Evolutionary conservation across 208 protist species (phyloP), one percentile per base, ranked within the genome.

Genomic region (Trypanosoma avium): DNA sequence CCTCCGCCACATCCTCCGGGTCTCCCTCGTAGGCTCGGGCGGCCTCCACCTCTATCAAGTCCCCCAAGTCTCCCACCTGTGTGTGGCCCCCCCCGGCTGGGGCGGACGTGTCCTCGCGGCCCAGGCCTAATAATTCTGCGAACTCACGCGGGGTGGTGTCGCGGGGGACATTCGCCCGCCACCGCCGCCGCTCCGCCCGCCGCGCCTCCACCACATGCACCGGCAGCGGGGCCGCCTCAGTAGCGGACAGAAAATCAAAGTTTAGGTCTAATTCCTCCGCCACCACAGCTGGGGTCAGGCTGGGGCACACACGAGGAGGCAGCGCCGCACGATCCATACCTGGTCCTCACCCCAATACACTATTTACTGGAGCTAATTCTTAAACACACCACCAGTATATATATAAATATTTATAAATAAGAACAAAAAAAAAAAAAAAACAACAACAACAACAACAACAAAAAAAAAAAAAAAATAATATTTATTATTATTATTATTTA

Each of bases 1-100:
- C 67, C 42, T 84, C n/a, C n/a, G n/a, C n/a, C n/a, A n/a, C 77
- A 27, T 82, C 81, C 21, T 83, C 74, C 12, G 76, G 74, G 65
- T 87, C 78, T 9, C 83, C 79, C 52, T 75, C 82, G 75, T 93
- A 90, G n/a, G n/a, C n/a, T n/a, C n/a, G n/a, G n/a, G n/a, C n/a
- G n/a, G n/a, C n/a, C n/a, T n/a, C n/a, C n/a, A n/a, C n/a, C 36
- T 64, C 65, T 4, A 70, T 67, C 21, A 71, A n/a, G n/a, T n/a
- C n/a, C n/a, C 77, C 61, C 6, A 93, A 59, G 4, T 58, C 42
- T 61, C 70, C 77, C 32, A 67, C 13, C 17, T 66, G 52, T 8
- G 55, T 73, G 36, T 49, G 56, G 0, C n/a, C n/a, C n/a, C n/a
- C n/a, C n/a, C n/a, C n/a, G n/a, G n/a, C n/a, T n/a, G 79, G 74